A percentile compares a stretch with the other conserved stretches of the same genome.
phyloP scores from a whole-genome alignment of 345 rosid species.

The Erucastrum elatum region DNA sequence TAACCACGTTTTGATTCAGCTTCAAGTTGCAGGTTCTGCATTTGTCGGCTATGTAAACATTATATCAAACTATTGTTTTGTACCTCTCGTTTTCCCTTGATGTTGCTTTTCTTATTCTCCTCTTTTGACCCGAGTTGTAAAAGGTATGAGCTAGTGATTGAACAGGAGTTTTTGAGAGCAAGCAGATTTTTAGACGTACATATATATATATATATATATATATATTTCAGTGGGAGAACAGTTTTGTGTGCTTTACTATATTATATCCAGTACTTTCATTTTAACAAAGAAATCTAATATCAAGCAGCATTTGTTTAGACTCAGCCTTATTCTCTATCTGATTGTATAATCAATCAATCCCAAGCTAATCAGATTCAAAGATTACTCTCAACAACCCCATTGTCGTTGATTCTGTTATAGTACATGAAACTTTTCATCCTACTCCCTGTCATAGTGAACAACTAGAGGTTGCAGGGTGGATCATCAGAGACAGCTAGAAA shows the following conservation, averaged over 20 bases:
- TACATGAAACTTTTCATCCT: neutral
- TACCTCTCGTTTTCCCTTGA: neutral
- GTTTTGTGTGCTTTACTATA: neutral
- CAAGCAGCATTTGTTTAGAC: neutral
- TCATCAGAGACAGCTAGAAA: neutral
- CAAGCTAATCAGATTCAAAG: neutral
- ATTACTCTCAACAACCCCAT: neutral
- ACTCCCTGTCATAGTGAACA: neutral
- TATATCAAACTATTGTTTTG: neutral
- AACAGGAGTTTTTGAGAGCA: neutral
- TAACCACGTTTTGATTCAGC: neutral
- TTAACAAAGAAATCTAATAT: neutral
- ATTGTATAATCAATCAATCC: neutral
- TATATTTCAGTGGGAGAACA: neutral
- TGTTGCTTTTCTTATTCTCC: neutral
- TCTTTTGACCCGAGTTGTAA: neutral
- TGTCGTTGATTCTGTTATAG: neutral
- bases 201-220: neutral
- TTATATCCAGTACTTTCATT: neutral
- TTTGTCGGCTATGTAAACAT: neutral
- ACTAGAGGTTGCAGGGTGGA: neutral
- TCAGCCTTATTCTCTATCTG: neutral
- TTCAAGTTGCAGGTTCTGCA: neutral
- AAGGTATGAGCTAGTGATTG: neutral
- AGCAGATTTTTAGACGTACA: neutral